These are phyloP conservation scores for Gossypium davidsonii DNA, from an alignment of 441 rosid genomes.

Conservation along the genomic window DNA sequence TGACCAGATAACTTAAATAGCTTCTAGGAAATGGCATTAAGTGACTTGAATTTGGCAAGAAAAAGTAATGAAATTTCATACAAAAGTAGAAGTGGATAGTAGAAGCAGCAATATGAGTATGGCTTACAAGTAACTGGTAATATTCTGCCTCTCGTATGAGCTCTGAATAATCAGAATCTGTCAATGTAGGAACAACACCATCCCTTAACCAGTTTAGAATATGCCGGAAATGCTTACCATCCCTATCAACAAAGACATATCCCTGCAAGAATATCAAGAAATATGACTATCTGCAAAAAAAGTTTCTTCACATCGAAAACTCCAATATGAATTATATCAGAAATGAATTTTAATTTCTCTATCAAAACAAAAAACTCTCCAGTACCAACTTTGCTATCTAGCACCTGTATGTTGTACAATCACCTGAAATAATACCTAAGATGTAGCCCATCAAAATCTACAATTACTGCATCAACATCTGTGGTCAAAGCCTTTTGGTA, in stretches of 20 bases:
- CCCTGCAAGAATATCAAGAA: constrained; percentile 49
- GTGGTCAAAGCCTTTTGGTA: not conserved
- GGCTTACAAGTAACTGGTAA: constrained; percentile 73
- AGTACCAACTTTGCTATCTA: not conserved
- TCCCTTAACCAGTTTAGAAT: constrained; percentile 88
- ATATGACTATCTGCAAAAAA: constrained; percentile 5
- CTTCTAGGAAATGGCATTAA: not conserved
- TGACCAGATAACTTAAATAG: not conserved
- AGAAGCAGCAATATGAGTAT: constrained; percentile 15
- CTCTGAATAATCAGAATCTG: constrained; percentile 56
- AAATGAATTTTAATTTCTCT: not conserved
- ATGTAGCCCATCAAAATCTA: constrained; percentile 2
- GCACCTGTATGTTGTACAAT: no score
- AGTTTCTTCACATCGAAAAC: not conserved
- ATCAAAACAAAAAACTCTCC: not conserved
- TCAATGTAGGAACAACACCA: constrained; percentile 58
- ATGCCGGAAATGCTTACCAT: constrained; percentile 81
- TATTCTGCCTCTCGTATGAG: constrained; percentile 82
- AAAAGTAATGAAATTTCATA: constrained; percentile 1
- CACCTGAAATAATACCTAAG: not conserved
- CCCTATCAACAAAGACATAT: constrained; percentile 76
- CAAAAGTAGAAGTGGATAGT: not conserved
- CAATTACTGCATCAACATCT: not conserved
- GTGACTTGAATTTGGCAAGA: not conserved
- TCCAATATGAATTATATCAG: not conserved